Base-by-base conservation (phyloP, 1,284 basidiomycete species). In the Ceratobasidium sp. region DNA sequence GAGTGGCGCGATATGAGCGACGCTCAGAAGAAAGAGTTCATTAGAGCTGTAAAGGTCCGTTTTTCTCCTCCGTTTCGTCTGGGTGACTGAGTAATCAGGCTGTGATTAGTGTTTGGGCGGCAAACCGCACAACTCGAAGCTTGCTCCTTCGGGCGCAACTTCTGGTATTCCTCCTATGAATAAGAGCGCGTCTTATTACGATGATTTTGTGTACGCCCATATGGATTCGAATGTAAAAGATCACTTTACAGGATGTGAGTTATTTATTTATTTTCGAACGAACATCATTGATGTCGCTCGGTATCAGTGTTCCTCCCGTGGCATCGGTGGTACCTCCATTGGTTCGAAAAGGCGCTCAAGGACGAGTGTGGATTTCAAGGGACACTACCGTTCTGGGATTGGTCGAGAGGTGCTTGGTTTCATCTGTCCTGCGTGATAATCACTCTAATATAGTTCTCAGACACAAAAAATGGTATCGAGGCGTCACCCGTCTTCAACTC, bases 201-300 rank as follows among this genome's bases (percentile, higher is more conserved):
- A 77, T 56, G 76, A 77, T 52, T 40, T 77, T 28, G 76, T 77
- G 26, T 77, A 77, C 23, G 23, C 50, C 3, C 76, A 77, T 62
- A 77, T 77, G 52, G 76, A 77, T 76, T 28, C 76, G 23, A 71
- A 48, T 73, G 20, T 54, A 3, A 77, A 54, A 38, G 33, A 50
- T 52, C 76, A 70, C 38, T 77, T 71, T 23, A 69, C 66, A 26
- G 64, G 5, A 10, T 23, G 64, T 66, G n/a, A 66, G 64, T 66
- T 48, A 7, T 13, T 48, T 33, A 33, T 48, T 17, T 13, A 17
- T 17, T 17, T 17, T 17, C 10, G 33, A 33, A 33, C 33, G 33
- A 33, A 33, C 23, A 15, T 42, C 20, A 20, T n/a, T 9, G 17
- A 40, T 56, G 40, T 42, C 44, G 40, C 1, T 13, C 23, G 7